Conservation (phyloP, 495 filamentous ascomycete genomes). For the Ascobolus immersus region DNA sequence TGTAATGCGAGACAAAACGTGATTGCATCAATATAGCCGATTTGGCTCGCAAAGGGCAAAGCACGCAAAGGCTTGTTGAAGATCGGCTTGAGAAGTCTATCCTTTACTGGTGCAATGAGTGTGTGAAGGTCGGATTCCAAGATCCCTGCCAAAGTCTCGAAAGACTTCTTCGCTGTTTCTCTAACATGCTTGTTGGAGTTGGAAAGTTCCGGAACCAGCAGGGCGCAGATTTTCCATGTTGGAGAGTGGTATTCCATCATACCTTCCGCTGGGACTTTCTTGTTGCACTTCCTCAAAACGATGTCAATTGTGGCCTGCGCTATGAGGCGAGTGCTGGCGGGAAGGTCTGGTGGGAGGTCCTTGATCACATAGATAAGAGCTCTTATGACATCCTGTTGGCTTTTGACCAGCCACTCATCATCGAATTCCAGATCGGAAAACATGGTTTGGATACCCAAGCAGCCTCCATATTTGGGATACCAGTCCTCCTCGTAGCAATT, state of each 20-base stretch:
- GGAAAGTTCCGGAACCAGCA: slow-evolving; percentile 62
- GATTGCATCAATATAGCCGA: slow-evolving; percentile 93
- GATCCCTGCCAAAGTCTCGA: slow-evolving; percentile 55
- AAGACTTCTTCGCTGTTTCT: slow-evolving; percentile 51
- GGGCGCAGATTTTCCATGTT: slow-evolving; percentile 47
- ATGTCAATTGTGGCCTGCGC: slow-evolving; percentile 61
- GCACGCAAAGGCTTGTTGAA: slow-evolving; percentile 87
- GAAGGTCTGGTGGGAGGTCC: slow-evolving; percentile 78
- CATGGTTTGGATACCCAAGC: slow-evolving; percentile 62
- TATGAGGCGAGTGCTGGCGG: slow-evolving; percentile 55
- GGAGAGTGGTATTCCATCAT: slow-evolving; percentile 33
- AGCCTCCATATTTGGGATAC: slow-evolving; percentile 87
- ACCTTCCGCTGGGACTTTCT: slow-evolving; percentile 48
- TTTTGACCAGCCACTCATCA: slow-evolving; percentile 52
- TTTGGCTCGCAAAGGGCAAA: slow-evolving; percentile 73
- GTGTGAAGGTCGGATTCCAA: slow-evolving; percentile 56
- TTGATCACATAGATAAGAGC: slow-evolving; percentile 90
- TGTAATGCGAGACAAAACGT: slow-evolving; percentile 75
- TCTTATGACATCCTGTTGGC: slow-evolving; percentile 60
- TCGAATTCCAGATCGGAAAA: slow-evolving; percentile 57
- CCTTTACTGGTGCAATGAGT: slow-evolving; percentile 63
- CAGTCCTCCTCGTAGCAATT: slow-evolving; percentile 91
- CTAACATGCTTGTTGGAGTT: slow-evolving; percentile 91
- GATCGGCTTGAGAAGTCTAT: slow-evolving; percentile 59
- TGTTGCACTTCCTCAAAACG: slow-evolving; percentile 49